Evolutionary conservation across 768 basidiomycete genomes (phyloP).

Genomic region (Mycena olivaceomarginata): DNA sequence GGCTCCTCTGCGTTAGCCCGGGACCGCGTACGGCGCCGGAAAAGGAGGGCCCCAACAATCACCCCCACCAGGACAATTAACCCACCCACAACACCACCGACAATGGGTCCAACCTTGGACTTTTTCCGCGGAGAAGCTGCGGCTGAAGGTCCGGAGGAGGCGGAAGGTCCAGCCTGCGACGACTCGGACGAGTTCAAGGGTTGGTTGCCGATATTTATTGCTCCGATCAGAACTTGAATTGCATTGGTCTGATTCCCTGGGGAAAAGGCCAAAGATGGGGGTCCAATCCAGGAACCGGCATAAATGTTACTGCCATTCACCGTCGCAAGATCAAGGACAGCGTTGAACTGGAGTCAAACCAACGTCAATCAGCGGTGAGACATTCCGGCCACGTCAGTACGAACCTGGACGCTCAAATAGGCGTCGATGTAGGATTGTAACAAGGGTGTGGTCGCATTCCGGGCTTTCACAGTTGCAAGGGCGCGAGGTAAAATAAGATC

Average conservation of each 20-base stretch:
- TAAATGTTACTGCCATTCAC: conserved; percentile 9
- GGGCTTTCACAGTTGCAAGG: background rate
- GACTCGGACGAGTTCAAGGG: background rate
- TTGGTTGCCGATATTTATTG: background rate
- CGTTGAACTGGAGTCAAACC: conserved; percentile 30
- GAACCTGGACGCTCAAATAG: conserved; percentile 2
- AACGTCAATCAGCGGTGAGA: too few species aligned
- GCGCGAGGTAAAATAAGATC: background rate
- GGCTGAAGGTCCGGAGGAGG: background rate
- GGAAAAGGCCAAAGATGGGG: background rate
- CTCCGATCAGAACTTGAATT: background rate
- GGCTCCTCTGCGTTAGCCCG: background rate
- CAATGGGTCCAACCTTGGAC: background rate
- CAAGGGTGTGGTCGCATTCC: background rate
- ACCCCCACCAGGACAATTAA: background rate
- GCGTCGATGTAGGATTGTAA: background rate
- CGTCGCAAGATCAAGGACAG: conserved; percentile 36
- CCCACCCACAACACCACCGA: background rate
- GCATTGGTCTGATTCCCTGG: background rate
- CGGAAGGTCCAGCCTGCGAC: background rate
- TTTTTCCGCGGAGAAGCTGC: background rate
- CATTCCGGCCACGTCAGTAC: too few species aligned
- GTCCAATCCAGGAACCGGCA: background rate
- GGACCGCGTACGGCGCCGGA: background rate
- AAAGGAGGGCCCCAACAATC: background rate